Evolutionary conservation across 2,329 filamentous ascomycete species (phyloP).

Genomic region (Westerdykella sp.): DNA sequence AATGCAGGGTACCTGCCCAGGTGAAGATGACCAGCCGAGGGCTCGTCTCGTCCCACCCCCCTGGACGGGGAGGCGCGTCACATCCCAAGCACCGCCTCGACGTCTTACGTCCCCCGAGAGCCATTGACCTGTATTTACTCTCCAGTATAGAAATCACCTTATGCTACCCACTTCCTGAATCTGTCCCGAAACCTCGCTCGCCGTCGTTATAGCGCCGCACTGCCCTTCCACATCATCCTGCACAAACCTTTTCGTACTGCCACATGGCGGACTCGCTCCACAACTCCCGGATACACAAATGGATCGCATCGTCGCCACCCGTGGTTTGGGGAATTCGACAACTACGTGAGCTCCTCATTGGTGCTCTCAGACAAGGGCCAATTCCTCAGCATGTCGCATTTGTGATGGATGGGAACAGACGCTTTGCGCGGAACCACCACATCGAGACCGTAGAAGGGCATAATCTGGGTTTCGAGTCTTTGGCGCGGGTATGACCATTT

Average conservation of each 20-base stretch:
- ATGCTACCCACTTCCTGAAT: constrained; percentile 23
- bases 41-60: background rate
- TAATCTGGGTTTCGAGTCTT: constrained; percentile 88
- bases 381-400: constrained; percentile 97
- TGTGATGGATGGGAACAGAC: constrained; percentile 96
- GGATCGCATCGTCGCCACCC: constrained; percentile 82
- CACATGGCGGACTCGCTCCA: constrained; percentile 46
- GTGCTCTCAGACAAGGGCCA: constrained; percentile 80
- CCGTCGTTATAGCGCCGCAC: background rate
- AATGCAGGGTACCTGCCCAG: too few relatives aligned
- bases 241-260: constrained; percentile 1
- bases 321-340: constrained; percentile 81
- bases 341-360: constrained; percentile 78
- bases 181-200: constrained; percentile 2
- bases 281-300: constrained; percentile 58
- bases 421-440: constrained; percentile 81
- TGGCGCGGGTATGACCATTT: constrained; percentile 64
- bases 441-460: constrained; percentile 97
- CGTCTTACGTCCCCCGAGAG: constrained; percentile 26
- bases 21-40: background rate
- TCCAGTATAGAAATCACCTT: constrained; percentile 5
- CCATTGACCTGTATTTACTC: constrained; percentile 19
- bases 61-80: constrained; percentile 23
- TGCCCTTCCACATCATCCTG: constrained; percentile 1
- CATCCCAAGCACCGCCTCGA: constrained; percentile 22